Evolutionary conservation across 2,329 filamentous ascomycete species (phyloP), one percentile per base, ranked within the genome.

Genomic region (Cytospora leucostoma): DNA sequence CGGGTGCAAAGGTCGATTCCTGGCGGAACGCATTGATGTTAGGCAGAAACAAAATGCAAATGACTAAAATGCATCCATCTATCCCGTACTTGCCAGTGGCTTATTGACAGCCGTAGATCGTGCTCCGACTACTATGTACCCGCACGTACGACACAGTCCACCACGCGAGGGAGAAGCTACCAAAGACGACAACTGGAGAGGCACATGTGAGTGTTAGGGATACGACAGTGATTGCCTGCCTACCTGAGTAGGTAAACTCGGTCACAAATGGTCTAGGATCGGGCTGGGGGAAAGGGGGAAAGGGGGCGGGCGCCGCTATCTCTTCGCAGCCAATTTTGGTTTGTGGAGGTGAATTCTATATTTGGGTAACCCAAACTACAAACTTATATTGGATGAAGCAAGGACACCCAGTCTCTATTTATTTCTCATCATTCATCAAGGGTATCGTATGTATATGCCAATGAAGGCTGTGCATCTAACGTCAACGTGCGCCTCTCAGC

Each of bases 11-110:
- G 21, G 44, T 38, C 37, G 49, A 37, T 33, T 51, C 56, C 56
- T 40, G 17, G 17, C 56, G 54, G 51, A 59, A 53, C 47, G 40
- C 33, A 40, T n/a, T 47, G 51, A 59, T 40, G 52, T 54, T 63
- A 59, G 56, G 63, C 56, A 65, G 52, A 51, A 65, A 65, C 50
- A 60, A 49, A 63, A 63, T 54, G 32, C 61, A 63, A 65, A 52
- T 65, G 56, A 60, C 53, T 54, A 55, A 65, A 32, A 19, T 19
- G 27, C 44, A 49, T 17, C 32, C 12, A 21, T n/a, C n/a, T 47
- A 19, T 47, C 12, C 33, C 13, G 44, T 50, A 15, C n/a, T 12
- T 21, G 13, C 47, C 27, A 15, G 32, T 32, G 44, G 50, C 32
- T 17, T 50, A 32, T 37, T 35, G 56, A 37, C 12, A 50, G 44